A percentile compares a stretch with the other conserved stretches of the same genome.
Conservation (phyloP, 805 yeast species). For the Blastobotrys terrestris region DNA sequence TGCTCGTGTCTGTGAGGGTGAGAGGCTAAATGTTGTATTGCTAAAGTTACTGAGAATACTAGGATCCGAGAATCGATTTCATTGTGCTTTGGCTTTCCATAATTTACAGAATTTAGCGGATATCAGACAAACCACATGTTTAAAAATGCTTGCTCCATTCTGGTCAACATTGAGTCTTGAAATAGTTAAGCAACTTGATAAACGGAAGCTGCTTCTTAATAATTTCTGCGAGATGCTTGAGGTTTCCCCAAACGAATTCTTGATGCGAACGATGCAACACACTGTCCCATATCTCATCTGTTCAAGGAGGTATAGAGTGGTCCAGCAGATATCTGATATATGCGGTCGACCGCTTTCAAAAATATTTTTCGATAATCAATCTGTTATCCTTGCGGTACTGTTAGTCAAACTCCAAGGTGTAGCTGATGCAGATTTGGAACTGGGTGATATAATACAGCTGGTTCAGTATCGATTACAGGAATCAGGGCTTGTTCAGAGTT, state of each 20-base stretch:
- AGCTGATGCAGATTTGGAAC: constrained; percentile 43
- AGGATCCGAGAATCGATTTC: constrained; percentile 58
- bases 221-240: constrained; percentile 61
- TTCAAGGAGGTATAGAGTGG: constrained; percentile 54
- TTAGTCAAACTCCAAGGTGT: constrained; percentile 22
- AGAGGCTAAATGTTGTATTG: constrained; percentile 58
- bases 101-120: constrained; percentile 54
- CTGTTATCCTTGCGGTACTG: constrained; percentile 52
- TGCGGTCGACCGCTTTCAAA: constrained; percentile 39
- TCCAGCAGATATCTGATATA: constrained; percentile 54
- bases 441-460: constrained; percentile 42
- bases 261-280: constrained; percentile 61
- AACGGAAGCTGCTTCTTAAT: constrained; percentile 48
- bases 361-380: constrained; percentile 43
- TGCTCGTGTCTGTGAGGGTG: constrained; percentile 57
- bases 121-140: constrained; percentile 56
- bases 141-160: constrained; percentile 74
- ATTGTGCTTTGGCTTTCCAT: constrained; percentile 62
- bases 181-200: constrained; percentile 48
- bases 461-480: not conserved
- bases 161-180: constrained; percentile 65
- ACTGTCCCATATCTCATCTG: constrained; percentile 74
- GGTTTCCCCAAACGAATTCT: constrained; percentile 53
- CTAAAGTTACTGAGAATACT: constrained; percentile 60
- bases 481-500: not conserved